phyloP scores from a whole-genome alignment of 129 eudicot species.

The Tanacetum coccineum region DNA sequence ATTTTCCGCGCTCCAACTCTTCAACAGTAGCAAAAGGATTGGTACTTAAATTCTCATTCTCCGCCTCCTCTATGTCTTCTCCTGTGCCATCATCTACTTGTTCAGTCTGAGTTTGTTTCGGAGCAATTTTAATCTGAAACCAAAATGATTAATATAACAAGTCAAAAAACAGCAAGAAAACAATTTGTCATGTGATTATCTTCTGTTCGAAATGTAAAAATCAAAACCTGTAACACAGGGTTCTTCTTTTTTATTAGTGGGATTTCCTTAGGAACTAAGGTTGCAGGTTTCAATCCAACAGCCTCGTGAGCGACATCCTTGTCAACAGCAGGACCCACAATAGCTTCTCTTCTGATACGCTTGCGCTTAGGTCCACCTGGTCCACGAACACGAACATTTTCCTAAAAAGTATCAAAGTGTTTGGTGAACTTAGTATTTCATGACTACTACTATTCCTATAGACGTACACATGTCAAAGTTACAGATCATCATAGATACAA shows the following conservation, averaged over 20 bases:
- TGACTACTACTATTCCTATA: background rate
- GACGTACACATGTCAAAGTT: background rate
- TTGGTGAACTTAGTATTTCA: background rate
- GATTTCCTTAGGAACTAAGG: conserved; percentile 82
- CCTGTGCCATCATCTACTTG: conserved; percentile 28
- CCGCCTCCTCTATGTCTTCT: conserved; percentile 34
- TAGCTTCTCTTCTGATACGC: conserved; percentile 65
- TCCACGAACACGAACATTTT: conserved; percentile 33
- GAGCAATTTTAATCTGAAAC: conserved; percentile 69
- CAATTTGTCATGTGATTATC: background rate
- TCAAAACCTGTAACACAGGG: conserved; percentile 70
- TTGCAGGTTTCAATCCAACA: conserved; percentile 80
- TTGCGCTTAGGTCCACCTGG: conserved; percentile 36
- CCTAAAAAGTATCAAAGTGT: conserved; percentile 33
- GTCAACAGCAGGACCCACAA: conserved; percentile 89
- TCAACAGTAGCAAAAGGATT: conserved; percentile 54
- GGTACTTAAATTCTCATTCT: conserved; percentile 20
- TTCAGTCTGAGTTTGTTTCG: conserved; percentile 56
- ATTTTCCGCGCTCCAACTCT: conserved; percentile 64
- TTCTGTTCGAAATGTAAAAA: background rate
- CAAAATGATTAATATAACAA: background rate
- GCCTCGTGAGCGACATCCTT: conserved; percentile 87
- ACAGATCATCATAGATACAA: no score
- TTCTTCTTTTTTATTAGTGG: conserved; percentile 84
- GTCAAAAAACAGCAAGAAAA: background rate